Evolutionary conservation across 371 early-diverging fungal species (phyloP).

Genomic region (Thermomucor indicae-seudaticae): DNA sequence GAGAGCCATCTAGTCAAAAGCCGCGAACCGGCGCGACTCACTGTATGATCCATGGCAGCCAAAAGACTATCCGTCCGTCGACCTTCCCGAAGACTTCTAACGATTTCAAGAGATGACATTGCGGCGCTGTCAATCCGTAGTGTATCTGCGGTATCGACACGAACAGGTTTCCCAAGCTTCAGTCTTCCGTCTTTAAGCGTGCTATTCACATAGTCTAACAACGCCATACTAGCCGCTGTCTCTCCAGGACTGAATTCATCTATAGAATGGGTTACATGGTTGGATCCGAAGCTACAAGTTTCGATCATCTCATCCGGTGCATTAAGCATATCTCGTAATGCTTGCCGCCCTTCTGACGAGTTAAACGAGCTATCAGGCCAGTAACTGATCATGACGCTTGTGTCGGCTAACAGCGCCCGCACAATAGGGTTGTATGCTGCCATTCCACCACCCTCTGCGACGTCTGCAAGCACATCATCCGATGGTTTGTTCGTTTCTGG

Average conservation of each 20-base stretch:
- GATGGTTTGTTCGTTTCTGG: slow-evolving; percentile 27
- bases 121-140: slow-evolving; percentile 62
- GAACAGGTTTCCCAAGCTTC: slow-evolving; percentile 44
- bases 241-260: too few relatives aligned
- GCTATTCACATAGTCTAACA: slow-evolving; percentile 52
- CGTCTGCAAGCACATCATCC: slow-evolving; percentile 6
- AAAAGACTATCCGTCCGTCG: slow-evolving; percentile 61
- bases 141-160: slow-evolving; percentile 36
- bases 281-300: too few relatives aligned
- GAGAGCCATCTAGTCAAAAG: slow-evolving; percentile 67
- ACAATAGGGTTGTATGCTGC: neutral
- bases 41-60: slow-evolving; percentile 67
- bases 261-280: too few relatives aligned
- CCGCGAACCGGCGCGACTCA: slow-evolving; percentile 78
- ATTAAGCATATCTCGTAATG: neutral
- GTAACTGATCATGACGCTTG: slow-evolving; percentile 24
- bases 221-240: slow-evolving; percentile 44
- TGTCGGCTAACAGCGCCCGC: neutral
- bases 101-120: slow-evolving; percentile 55
- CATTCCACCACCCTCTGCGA: neutral
- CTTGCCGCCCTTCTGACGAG: neutral
- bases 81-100: slow-evolving; percentile 43
- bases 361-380: slow-evolving; percentile 14
- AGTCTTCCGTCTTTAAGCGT: slow-evolving; percentile 48
- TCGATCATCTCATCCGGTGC: neutral